Evolutionary conservation across 2,329 filamentous ascomycete species (phyloP).

Genomic region (Annulohypoxylon truncatum): DNA sequence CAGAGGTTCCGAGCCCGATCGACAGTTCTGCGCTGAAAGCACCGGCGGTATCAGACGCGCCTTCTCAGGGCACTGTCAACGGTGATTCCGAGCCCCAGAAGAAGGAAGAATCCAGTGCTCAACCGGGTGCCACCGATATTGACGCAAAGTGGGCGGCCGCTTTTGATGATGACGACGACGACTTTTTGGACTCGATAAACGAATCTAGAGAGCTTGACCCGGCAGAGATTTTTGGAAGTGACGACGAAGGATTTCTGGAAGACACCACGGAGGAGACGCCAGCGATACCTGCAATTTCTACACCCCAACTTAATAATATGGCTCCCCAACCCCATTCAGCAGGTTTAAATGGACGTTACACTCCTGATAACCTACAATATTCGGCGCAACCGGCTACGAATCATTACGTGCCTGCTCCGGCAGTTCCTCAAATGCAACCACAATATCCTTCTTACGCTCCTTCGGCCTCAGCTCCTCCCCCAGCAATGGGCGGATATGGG

Average conservation of each 20-base stretch:
- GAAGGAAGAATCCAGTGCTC: slow-evolving; percentile 40
- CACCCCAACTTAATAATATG: slow-evolving; percentile 23
- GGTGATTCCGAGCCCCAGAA: slow-evolving; percentile 42
- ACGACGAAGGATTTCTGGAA: slow-evolving; percentile 86
- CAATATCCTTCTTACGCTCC: slow-evolving; percentile 47
- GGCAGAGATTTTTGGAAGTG: slow-evolving; percentile 78
- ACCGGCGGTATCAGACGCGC: slow-evolving; percentile 14
- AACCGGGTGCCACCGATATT: slow-evolving; percentile 62
- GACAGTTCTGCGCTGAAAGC: slow-evolving; percentile 35
- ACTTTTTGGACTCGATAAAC: slow-evolving; percentile 65
- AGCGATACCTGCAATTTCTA: slow-evolving; percentile 38
- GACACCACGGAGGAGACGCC: slow-evolving; percentile 65
- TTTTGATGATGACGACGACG: slow-evolving; percentile 78
- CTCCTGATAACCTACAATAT: slow-evolving; percentile 45
- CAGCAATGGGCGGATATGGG: slow-evolving; percentile 52
- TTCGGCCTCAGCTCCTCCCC: slow-evolving; percentile 46
- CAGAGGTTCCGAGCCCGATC: slow-evolving; percentile 42
- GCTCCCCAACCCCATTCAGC: slow-evolving; percentile 41
- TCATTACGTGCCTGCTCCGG: slow-evolving; percentile 63
- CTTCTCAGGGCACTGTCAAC: slow-evolving; percentile 32
- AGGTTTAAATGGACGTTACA: slow-evolving; percentile 52
- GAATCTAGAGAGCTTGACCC: slow-evolving; percentile 67
- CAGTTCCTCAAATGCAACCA: slow-evolving; percentile 42
- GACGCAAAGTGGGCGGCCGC: slow-evolving; percentile 87
- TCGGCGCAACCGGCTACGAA: slow-evolving; percentile 49